Evolutionary conservation across 2,329 filamentous ascomycete species (phyloP).

Genomic region (Chaetomium sp.): DNA sequence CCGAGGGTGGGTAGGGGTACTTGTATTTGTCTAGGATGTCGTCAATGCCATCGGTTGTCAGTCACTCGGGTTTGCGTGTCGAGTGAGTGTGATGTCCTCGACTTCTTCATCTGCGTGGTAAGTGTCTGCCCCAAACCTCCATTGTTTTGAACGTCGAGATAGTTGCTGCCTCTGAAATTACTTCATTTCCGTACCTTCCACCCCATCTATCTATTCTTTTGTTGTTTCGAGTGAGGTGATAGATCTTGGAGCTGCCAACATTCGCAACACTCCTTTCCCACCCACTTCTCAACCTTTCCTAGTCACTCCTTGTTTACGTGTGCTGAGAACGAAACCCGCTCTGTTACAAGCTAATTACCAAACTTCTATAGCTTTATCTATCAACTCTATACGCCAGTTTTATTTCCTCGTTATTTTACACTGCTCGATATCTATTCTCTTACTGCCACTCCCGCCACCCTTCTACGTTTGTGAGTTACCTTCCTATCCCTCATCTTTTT

Average conservation of each 20-base stretch:
- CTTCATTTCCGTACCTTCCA: not conserved
- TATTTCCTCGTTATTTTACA: too few species aligned
- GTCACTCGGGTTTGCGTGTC: too few species aligned
- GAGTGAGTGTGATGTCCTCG: not conserved
- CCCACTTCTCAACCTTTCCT: not conserved
- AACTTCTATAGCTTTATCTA: not conserved
- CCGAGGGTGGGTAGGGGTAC: not conserved
- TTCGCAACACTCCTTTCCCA: not conserved
- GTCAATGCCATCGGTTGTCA: not conserved
- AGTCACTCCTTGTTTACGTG: not conserved
- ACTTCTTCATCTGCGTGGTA: not conserved
- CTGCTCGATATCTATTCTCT: not conserved
- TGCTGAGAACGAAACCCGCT: not conserved
- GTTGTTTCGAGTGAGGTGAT: not conserved
- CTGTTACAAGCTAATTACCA: not conserved
- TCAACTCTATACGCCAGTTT: not conserved
- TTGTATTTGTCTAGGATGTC: conserved; percentile 9
- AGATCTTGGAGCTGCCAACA: not conserved
- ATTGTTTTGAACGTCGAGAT: not conserved
- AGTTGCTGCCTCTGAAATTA: not conserved
- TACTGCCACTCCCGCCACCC: not conserved
- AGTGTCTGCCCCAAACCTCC: not conserved
- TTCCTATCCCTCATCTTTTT: not conserved
- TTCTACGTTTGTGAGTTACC: not conserved
- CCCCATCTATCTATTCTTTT: not conserved